Conservation (phyloP, 768 basidiomycete species). For the Xerocomellus dryophilus region DNA sequence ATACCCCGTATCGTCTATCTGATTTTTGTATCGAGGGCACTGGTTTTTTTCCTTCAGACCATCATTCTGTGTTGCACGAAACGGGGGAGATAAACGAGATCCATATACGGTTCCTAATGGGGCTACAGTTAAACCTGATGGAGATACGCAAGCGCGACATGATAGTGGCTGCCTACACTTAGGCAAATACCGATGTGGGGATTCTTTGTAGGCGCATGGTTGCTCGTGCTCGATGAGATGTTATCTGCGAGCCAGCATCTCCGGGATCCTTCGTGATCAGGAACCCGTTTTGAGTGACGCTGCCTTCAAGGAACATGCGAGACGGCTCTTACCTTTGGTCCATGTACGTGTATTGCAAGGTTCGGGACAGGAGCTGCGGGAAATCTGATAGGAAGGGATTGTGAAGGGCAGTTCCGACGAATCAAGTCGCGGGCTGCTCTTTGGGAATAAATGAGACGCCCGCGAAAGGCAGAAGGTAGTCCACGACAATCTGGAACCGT, state of each 20-base stretch:
- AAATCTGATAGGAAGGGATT: constrained; percentile 5
- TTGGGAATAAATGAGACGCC: constrained; percentile 14
- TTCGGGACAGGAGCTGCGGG: not conserved
- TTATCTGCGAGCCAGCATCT: not conserved
- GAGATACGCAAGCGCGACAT: not conserved
- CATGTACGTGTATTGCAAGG: not conserved
- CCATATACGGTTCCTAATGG: not conserved
- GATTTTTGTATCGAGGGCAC: too few relatives aligned
- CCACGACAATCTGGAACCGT: constrained; percentile 5
- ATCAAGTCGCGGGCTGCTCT: constrained; percentile 11
- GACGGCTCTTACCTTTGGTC: constrained; percentile 2
- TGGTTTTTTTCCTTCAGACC: too few relatives aligned
- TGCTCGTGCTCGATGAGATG: not conserved
- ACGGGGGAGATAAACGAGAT: not conserved
- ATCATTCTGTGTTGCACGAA: not conserved
- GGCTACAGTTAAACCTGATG: not conserved
- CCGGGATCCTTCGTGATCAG: not conserved
- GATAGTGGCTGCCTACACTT: not conserved
- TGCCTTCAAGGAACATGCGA: not conserved
- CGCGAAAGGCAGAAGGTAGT: constrained; percentile 3
- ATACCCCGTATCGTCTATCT: too few relatives aligned
- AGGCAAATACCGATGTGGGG: not conserved
- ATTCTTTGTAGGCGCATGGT: not conserved
- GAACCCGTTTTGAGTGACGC: not conserved
- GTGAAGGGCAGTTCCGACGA: constrained; percentile 6